Evolutionary conservation across 2,329 filamentous ascomycete genomes (phyloP), one percentile per base, ranked within the genome.

Genomic region (Phaeoacremonium minimum): DNA sequence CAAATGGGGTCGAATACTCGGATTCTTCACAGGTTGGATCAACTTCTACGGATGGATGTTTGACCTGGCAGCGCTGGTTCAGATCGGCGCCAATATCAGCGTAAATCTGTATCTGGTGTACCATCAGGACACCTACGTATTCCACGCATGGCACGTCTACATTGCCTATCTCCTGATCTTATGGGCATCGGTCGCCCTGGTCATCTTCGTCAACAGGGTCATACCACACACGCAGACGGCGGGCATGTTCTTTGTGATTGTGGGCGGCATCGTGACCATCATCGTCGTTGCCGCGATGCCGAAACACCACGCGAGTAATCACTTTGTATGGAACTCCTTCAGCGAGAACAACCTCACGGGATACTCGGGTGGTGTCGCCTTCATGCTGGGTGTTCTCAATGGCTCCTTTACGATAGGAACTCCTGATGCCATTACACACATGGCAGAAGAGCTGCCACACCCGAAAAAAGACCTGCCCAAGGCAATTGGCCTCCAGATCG

Each of bases 361-460:
- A 35, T 75, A 57, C 74, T 61, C 46, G 46, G 64, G 75, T 30
- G 77, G 77, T 13, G 73, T 84, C n/a, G 77, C 78, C 3, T 84
- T 85, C 44, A 60, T 83, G 17, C 62, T 75, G 1, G 80, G 80
- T 14, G 80, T 84, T 54, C 64, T 85, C 16, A 84, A 83, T 46
- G 80, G 79, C 5, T 77, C 79, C 9, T 84, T 80, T 50, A 77
- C 77, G 15, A 75, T 85, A 17, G 80, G 80, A 14, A 82, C 77
- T 0, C 75, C 78, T 4, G 80, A 84, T 53, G 72, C 75, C 37
- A 75, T 81, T 14, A 73, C 70, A 7, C 79, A 83, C 54, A 63
- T 81, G 48, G 72, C 75, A 5, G 77, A 83, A 52, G 77, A 82
- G 53, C 71, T 80, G 15, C 75, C 61, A 1, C 53, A 60, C 13